Base-by-base conservation (phyloP, 768 basidiomycete species). In the Exsudoporus frostii region DNA sequence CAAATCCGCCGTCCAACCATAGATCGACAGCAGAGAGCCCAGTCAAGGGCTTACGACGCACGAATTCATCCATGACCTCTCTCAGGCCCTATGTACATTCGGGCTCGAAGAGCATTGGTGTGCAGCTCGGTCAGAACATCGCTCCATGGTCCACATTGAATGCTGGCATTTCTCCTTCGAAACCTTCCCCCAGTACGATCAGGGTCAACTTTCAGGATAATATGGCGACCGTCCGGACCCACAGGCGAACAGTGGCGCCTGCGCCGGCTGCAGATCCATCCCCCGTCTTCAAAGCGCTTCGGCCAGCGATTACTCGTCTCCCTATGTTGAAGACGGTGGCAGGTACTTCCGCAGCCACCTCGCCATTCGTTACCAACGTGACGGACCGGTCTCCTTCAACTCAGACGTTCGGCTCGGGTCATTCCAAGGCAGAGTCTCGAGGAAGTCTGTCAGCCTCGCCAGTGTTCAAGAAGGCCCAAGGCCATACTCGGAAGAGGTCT, bases 141-240 rank as follows among this genome's bases (percentile, higher is more conserved):
- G 77, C 79, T 1, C 85, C 86, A 0, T 88, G 84, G 85, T 71
- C 79, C 0, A 73, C 73, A 7, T 66, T 84, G 7, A 71, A 76
- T 36, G 71, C 61, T 7, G 36, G 57, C 7, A 70, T 74, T 4
- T 75, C 77, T 1, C 76, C 75, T 11, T 67, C 71, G 45, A 77
- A 69, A 60, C 60, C 67, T 5, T 54, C 65, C 10, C 62, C 61
- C 14, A 43, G 50, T 13, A 58, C 63, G 3, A 59, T 62, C 11
- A 56, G 34, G 54, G 51, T 52, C 6, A 52, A 53, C 55, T 15
- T 69, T 58, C 51, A 75, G 59, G 63, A 71, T 10, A 58, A 66
- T 2, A 50, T 61, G 17, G 56, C 66, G 4, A 58, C 46, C 4
- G 57, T 50, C 30, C 58, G 53, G 15, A 73, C 72, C 0, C 82